Percentiles rank a stretch among this genome's conserved stretches.
Conservation (phyloP, 164 flowering plant genomes). For the Macadamia tetraphylla region DNA sequence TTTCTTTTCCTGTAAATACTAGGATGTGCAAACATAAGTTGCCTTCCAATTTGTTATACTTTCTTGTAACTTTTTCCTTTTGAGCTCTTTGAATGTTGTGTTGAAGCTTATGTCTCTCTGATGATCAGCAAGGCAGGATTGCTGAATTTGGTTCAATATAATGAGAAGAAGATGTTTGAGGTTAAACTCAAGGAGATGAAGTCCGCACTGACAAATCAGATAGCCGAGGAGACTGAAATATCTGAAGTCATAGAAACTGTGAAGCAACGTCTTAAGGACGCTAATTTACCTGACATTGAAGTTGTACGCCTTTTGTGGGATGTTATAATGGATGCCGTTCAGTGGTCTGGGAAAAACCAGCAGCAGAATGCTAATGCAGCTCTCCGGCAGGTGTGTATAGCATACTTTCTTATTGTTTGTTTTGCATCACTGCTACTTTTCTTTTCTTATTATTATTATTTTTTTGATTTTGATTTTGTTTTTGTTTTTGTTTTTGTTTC, state of each 20-base stretch:
- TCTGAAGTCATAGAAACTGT: conserved; percentile 83
- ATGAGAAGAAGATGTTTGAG: conserved; percentile 93
- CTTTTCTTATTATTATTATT: too few relatives aligned
- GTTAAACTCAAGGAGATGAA: conserved; percentile 94
- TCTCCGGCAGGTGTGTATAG: conserved; percentile 63
- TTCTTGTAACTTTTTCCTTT: background rate
- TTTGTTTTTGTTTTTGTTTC: too few relatives aligned
- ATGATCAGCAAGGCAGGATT: conserved; percentile 72
- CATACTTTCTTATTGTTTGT: background rate
- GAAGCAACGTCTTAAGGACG: conserved; percentile 82
- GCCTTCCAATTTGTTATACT: background rate
- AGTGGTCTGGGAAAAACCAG: conserved; percentile 99
- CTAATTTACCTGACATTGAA: conserved; percentile 84
- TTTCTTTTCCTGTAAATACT: too few relatives aligned
- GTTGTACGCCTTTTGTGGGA: conserved; percentile 91
- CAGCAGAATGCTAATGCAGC: conserved; percentile 98
- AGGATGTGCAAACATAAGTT: too few relatives aligned
- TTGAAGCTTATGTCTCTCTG: background rate
- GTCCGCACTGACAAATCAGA: conserved; percentile 73
- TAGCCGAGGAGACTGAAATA: conserved; percentile 79
- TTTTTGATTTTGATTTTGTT: too few relatives aligned
- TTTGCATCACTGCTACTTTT: background rate
- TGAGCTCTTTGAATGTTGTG: background rate
- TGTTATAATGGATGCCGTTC: conserved; percentile 95
- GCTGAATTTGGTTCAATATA: conserved; percentile 66